A percentile compares a stretch with the other conserved stretches of the same genome.
phyloP scores from a whole-genome alignment of 225 moss, liverwort and hornwort species.

The Polytrichum commune region DNA sequence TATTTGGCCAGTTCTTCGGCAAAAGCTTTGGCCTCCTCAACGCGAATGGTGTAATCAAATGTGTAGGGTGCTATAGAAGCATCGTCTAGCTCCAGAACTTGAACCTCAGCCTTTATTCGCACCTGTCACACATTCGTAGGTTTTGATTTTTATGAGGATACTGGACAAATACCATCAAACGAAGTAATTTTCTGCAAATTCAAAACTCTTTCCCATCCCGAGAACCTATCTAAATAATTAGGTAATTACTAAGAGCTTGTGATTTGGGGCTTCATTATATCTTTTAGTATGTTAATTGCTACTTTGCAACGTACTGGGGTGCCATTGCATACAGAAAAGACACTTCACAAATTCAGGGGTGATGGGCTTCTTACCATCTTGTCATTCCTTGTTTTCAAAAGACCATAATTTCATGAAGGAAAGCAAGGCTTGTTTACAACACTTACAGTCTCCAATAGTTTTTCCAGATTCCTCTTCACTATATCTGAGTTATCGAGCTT shows the following conservation, averaged over 20 bases:
- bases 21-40: slow-evolving; percentile 54
- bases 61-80: slow-evolving; percentile 63
- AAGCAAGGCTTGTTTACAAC: not conserved
- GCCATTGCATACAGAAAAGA: too few species aligned
- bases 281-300: too few species aligned
- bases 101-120: slow-evolving; percentile 59
- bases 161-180: too few species aligned
- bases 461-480: slow-evolving; percentile 42
- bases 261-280: too few species aligned
- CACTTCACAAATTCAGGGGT: too few species aligned
- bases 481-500: slow-evolving; percentile 39
- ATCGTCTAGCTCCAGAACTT: slow-evolving; percentile 54
- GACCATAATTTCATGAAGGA: not conserved
- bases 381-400: too few species aligned
- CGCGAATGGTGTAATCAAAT: slow-evolving; percentile 59
- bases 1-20: slow-evolving; percentile 51
- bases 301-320: too few species aligned
- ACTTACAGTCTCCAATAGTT: slow-evolving; percentile 47
- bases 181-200: not conserved
- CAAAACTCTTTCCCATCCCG: not conserved
- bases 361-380: too few species aligned
- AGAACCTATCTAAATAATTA: too few species aligned
- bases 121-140: slow-evolving; percentile 20
- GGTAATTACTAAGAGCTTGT: too few species aligned
- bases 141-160: too few species aligned